A percentile compares a stretch with the other conserved stretches of the same genome.
These are phyloP conservation scores for Reutealis trisperma DNA, from an alignment of 345 rosid species.

Conservation along the genomic window DNA sequence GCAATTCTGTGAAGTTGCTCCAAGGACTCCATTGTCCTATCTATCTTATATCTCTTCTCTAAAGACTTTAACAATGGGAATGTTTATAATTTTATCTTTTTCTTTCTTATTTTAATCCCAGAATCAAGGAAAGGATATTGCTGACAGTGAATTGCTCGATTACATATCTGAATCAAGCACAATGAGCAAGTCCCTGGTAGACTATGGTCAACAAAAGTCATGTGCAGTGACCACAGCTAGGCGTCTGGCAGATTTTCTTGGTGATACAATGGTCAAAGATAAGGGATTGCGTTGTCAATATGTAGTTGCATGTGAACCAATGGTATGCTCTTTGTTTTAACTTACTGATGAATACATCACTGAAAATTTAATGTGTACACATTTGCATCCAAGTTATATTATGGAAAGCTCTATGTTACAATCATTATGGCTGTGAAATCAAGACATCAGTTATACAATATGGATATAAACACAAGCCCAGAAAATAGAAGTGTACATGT, in stretches of 20 bases:
- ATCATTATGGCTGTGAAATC: conserved; percentile 6
- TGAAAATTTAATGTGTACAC: conserved; percentile 1
- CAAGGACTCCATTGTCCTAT: neutral
- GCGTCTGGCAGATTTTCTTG: conserved; percentile 94
- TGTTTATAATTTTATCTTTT: conserved; percentile 16
- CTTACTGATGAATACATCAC: conserved; percentile 5
- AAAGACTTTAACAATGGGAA: neutral
- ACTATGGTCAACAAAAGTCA: conserved; percentile 92
- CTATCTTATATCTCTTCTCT: neutral
- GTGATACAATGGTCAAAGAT: conserved; percentile 92
- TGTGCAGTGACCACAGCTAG: conserved; percentile 98
- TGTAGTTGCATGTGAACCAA: conserved; percentile 93
- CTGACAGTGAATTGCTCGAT: conserved; percentile 90
- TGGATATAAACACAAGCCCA: neutral
- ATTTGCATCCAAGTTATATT: neutral
- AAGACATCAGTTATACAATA: neutral
- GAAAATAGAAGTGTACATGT: neutral
- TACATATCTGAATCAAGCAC: conserved; percentile 99
- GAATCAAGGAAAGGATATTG: conserved; percentile 92
- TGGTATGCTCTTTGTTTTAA: conserved; percentile 46
- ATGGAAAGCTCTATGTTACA: neutral
- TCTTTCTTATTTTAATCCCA: conserved; percentile 34
- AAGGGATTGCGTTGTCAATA: conserved; percentile 98
- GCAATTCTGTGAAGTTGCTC: neutral
- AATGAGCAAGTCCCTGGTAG: conserved; percentile 97